Evolutionary conservation across 2,329 filamentous ascomycete genomes (phyloP), one percentile per base, ranked within the genome.

Genomic region (Sporothrix phasma): DNA sequence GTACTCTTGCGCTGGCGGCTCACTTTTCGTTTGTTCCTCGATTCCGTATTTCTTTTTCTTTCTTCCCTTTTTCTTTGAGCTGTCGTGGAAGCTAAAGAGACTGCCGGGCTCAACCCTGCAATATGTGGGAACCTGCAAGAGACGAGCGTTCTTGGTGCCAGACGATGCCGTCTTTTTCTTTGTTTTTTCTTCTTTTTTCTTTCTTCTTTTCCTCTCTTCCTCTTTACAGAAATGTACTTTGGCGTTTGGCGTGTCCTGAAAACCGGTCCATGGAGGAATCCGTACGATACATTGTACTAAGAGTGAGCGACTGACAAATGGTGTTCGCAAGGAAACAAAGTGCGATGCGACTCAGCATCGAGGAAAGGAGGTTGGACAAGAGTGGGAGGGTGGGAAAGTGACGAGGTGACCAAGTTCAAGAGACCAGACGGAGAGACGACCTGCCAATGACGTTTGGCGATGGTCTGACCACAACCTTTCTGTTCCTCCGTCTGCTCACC

Each of bases 71-170:
- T 61, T 49, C 24, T 47, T 56, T 39, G 47, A 49, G 47, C 15
- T 41, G 45, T 59, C 29, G 49, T 45, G 34, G 58, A 61, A 54
- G 51, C 51, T 56, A 39, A 39, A 26, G 31, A 26, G 43, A 39
- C n/a, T 61, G 43, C 59, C 22, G 59, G 59, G 59, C 39, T 61
- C 43, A 61, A 61, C 59, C 58, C 24, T 61, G 59, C 43, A 49
- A 61, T 49, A 22, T 58, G 56, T 59, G 26, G 39, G 56, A 26
- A 34, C 45, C 0, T n/a, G 29, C 10, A 11, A 15, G 5, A n/a
- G 10, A 24, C 43, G 29, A 61, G 46, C 59, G n/a, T 46, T 43
- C 13, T 61, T 49, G 59, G 56, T 59, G 24, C 10, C 56, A 59
- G 39, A 45, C 24, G 39, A 45, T 24, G 39, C 56, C 39, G 56